A percentile compares a stretch with the other conserved stretches of the same genome.
These are phyloP conservation scores for Arabidopsis thaliana DNA, from an alignment of 345 rosid species.

Conservation along the genomic window TAIR10.1 NC_003076.8:26128501-26129000, in stretches of 20 bases:
- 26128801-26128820: conserved; percentile 2
- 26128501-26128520: not conserved
- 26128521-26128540: not conserved
- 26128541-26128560: conserved; percentile 18
- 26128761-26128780: not conserved
- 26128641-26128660: not conserved
- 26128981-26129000: conserved; percentile 39
- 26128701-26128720: conserved; percentile 51
- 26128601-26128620: not conserved
- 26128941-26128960: conserved; percentile 33
- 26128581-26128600: not conserved
- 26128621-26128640: too few relatives aligned
- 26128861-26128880: not conserved
- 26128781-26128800: conserved; percentile 9
- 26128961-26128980: conserved; percentile 29
- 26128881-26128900: conserved; percentile 48
- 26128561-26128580: not conserved
- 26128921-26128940: conserved; percentile 49
- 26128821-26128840: conserved; percentile 16
- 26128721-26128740: conserved; percentile 2
- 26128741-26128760: conserved; percentile 40
- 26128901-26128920: conserved; percentile 49
- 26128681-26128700: conserved; percentile 44
- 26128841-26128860: conserved; percentile 10
- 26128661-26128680: conserved; percentile 40